A percentile compares a stretch with the other conserved stretches of the same genome.
Evolutionary conservation across 352 stramenopile species (phyloP).

Genomic region (Pythium dissimile): DNA sequence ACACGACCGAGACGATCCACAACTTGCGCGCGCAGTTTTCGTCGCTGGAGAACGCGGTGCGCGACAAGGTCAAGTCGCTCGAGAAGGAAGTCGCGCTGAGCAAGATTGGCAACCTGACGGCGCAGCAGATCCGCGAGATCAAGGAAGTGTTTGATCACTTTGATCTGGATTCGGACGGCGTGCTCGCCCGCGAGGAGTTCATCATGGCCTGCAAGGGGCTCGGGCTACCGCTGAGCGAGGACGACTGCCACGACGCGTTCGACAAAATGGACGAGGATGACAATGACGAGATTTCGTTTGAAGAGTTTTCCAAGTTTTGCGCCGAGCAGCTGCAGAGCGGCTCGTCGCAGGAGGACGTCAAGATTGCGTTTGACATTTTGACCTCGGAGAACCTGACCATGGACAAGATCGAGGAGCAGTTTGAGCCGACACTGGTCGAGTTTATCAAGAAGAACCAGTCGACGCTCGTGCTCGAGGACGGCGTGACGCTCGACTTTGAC

Average conservation of each 20-base stretch:
- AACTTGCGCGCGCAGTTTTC: conserved; percentile 78
- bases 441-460: conserved; percentile 78
- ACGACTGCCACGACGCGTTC: conserved; percentile 87
- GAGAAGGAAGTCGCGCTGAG: conserved; percentile 87
- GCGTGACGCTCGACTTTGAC: conserved; percentile 58
- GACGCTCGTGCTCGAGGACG: conserved; percentile 47
- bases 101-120: conserved; percentile 78
- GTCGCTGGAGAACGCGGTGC: conserved; percentile 73
- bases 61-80: conserved; percentile 84
- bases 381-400: conserved; percentile 66
- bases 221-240: conserved; percentile 80
- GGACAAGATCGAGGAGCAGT: conserved; percentile 79
- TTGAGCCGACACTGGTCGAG: conserved; percentile 66
- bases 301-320: conserved; percentile 85
- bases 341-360: conserved; percentile 78
- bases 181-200: conserved; percentile 85
- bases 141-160: conserved; percentile 91
- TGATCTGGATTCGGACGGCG: conserved; percentile 83
- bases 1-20: conserved; percentile 90
- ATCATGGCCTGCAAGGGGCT: conserved; percentile 90
- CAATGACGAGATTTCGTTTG: conserved; percentile 82
- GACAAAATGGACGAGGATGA: conserved; percentile 83
- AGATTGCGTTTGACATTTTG: conserved; percentile 79
- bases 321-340: conserved; percentile 87
- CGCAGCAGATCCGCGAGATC: conserved; percentile 84